These are phyloP conservation scores for Populus hybrid DNA, from an alignment of 441 rosid species.

Conservation along the genomic window DNA sequence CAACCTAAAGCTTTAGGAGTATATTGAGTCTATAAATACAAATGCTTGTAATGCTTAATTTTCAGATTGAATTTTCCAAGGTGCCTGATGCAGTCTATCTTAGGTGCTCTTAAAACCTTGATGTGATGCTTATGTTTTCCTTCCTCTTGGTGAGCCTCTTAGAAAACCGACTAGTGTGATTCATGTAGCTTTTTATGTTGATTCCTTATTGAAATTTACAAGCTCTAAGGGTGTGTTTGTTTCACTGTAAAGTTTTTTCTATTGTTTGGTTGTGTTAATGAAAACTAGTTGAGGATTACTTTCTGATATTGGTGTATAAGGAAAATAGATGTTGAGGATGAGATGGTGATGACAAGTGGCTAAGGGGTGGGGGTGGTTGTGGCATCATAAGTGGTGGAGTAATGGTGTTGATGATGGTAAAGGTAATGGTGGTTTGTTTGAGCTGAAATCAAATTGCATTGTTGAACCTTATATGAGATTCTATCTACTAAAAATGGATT, in stretches of 20 bases:
- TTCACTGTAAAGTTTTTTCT: neutral
- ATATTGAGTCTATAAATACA: neutral
- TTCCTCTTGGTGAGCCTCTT: neutral
- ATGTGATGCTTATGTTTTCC: neutral
- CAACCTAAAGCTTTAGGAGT: neutral
- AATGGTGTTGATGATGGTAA: neutral
- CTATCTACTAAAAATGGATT: neutral
- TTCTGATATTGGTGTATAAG: neutral
- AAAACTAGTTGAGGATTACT: neutral
- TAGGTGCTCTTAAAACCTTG: neutral
- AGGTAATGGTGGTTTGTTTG: neutral
- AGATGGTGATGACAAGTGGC: neutral
- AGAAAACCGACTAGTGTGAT: neutral
- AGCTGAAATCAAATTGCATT: neutral
- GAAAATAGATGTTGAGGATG: neutral
- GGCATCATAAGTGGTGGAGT: neutral
- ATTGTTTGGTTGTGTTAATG: neutral
- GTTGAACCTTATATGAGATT: neutral
- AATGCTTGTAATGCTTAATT: neutral
- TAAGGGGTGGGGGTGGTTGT: neutral
- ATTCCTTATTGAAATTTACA: neutral
- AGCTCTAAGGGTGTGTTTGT: neutral
- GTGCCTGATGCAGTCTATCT: neutral
- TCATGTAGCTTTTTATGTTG: neutral
- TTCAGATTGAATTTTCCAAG: neutral